These are phyloP conservation scores for Lyophyllum atratum DNA, from an alignment of 768 basidiomycete genomes.

Conservation along the genomic window DNA sequence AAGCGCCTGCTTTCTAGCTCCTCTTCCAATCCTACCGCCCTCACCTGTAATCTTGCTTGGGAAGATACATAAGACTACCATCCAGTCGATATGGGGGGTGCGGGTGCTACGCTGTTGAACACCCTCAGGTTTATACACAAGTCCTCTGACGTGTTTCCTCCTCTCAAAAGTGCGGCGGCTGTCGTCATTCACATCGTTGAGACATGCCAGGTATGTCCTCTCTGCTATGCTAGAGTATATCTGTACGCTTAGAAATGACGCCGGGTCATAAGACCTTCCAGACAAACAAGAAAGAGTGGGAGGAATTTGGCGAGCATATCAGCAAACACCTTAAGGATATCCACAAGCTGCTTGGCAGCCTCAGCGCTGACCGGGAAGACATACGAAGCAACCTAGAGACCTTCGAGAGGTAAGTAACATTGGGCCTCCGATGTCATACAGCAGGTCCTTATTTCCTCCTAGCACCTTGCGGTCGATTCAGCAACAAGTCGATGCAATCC, in stretches of 20 bases:
- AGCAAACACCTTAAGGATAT: not conserved
- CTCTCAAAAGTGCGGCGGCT: not conserved
- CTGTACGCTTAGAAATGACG: too few relatives aligned
- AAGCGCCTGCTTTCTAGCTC: too few relatives aligned
- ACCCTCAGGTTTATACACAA: not conserved
- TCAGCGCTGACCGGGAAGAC: not conserved
- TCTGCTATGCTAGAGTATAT: not conserved
- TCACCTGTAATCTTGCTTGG: too few relatives aligned
- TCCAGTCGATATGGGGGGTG: not conserved
- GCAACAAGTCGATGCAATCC: not conserved
- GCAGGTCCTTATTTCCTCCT: too few relatives aligned
- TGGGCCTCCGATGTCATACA: too few relatives aligned
- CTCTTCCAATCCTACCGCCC: too few relatives aligned
- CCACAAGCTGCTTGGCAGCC: not conserved
- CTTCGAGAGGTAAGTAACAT: not conserved
- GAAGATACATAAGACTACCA: too few relatives aligned
- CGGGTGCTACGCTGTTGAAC: not conserved
- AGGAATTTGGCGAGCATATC: slow-evolving; percentile 4
- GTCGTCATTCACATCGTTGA: not conserved
- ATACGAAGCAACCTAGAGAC: not conserved
- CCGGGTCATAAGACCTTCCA: not conserved
- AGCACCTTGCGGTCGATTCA: not conserved
- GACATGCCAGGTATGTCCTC: not conserved
- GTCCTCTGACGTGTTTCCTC: not conserved
- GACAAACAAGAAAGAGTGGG: slow-evolving; percentile 2